Conservation (phyloP, 441 rosid genomes). For the Populus tomentosa region DNA sequence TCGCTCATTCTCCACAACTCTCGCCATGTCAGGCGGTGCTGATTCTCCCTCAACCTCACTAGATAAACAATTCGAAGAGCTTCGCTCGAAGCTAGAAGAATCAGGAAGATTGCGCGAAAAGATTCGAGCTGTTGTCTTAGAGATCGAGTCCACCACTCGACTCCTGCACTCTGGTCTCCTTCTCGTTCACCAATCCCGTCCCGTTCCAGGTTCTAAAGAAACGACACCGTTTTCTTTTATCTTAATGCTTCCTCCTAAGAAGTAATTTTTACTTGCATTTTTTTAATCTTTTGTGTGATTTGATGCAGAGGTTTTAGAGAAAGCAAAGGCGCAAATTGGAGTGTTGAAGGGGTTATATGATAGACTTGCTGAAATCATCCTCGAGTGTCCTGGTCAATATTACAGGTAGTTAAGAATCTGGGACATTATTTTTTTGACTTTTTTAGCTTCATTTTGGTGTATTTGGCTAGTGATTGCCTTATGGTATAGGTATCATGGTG, state of each 20-base stretch:
- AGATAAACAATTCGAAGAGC: constrained; percentile 77
- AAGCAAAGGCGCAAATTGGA: constrained; percentile 52
- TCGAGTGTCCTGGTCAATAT: constrained; percentile 66
- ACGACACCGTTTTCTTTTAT: background rate
- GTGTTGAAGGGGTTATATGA: constrained; percentile 54
- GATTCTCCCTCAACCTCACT: constrained; percentile 29
- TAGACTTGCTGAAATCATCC: constrained; percentile 51
- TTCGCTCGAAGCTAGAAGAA: constrained; percentile 68
- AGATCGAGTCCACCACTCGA: constrained; percentile 74
- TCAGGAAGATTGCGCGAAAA: constrained; percentile 69
- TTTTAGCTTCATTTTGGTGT: background rate
- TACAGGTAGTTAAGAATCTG: constrained; percentile 41
- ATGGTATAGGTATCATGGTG: constrained; percentile 75
- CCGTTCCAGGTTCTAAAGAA: constrained; percentile 55
- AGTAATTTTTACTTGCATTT: no score
- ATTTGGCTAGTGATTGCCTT: background rate
- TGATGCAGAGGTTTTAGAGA: constrained; percentile 59
- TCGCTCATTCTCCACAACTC: constrained; percentile 18
- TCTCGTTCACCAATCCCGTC: constrained; percentile 81
- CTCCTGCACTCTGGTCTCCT: constrained; percentile 71
- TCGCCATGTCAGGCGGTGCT: constrained; percentile 28
- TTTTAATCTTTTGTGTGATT: constrained; percentile 2
- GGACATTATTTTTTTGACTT: background rate
- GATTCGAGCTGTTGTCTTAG: constrained; percentile 67
- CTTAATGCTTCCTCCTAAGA: no score